Evolutionary conservation across 2,329 filamentous ascomycete species (phyloP), one percentile per base, ranked within the genome.

Genomic region (Dactylonectria estremocensis): DNA sequence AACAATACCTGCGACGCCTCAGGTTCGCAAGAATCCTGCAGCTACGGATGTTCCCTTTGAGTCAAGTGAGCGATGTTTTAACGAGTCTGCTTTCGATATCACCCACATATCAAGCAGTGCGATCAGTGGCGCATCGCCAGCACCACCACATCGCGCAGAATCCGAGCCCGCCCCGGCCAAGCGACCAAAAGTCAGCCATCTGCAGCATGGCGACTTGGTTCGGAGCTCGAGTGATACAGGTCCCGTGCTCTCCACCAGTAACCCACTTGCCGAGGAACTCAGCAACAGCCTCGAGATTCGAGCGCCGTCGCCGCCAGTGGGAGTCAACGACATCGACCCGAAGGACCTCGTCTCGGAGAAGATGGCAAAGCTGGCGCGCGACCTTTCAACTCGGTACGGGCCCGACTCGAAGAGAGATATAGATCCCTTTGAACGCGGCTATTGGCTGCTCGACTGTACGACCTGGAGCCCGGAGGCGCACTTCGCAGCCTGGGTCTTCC

Each of bases 361-460:
- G 70, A 82, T 94, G 1, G 85, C 85, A 2, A 77, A 81, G 57
- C 75, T 80, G 0, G 84, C 87, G n/a, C 81, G 88, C 28, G 83
- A 87, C 16, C 80, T 90, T 4, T 70, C 80, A 0, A 84, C 83
- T 2, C 85, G 87, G 3, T 93, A 88, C 78, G 83, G 79, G 5
- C 90, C 91, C 4, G 56, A 55, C 6, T 31, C 59, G 7, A 64
- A 28, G n/a, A 74, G 79, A 0, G 71, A 74, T 5, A 69, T 80
- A 1, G 84, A 88, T 58, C 80, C 81, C 1, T 87, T 92, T 43
- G 94, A 97, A 78, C 87, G 95, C 16, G 95, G 95, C 0, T 90
- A 93, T 79, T 98, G 95, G 95, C 79, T 84, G 2, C 74, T 97
- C 5, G 83, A 90, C 69, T 90, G 87, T 71, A 76, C 80, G 0